Conservation (phyloP, 2,329 filamentous ascomycete species). For the Epicoccum sorghinum region DNA sequence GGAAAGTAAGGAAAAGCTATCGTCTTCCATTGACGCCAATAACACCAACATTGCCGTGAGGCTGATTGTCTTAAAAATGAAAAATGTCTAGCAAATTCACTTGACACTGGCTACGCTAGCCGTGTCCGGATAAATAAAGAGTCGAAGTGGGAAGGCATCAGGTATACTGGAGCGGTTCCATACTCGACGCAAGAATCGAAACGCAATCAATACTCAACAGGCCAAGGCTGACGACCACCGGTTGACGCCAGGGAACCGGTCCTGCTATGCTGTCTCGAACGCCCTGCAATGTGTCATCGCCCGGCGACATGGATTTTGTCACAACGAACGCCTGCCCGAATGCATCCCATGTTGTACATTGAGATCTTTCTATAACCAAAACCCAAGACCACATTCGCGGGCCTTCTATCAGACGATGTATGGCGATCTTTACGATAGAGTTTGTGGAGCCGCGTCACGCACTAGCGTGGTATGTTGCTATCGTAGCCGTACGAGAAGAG, state of each 20-base stretch:
- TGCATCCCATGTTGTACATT: conserved; percentile 6
- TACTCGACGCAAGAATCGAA: too few relatives aligned
- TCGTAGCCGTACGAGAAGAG: conserved; percentile 9
- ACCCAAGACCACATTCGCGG: background rate
- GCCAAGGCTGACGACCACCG: background rate
- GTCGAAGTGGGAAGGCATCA: background rate
- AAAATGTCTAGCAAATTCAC: background rate
- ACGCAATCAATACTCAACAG: too few relatives aligned
- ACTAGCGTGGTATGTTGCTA: conserved; percentile 8
- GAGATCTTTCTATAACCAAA: conserved; percentile 8
- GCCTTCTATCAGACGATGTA: background rate
- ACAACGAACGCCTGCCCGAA: conserved; percentile 3
- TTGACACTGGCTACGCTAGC: background rate
- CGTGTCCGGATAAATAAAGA: background rate
- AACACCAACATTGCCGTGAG: background rate
- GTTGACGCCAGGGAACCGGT: background rate
- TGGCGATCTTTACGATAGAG: background rate
- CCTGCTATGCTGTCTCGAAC: conserved; percentile 2
- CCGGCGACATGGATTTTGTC: background rate
- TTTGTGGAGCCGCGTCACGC: background rate
- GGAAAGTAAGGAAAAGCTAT: background rate
- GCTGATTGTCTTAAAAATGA: background rate
- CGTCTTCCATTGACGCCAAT: background rate
- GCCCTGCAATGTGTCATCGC: conserved; percentile 9
- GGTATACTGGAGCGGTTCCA: background rate